Evolutionary conservation across 768 basidiomycete species (phyloP).

Genomic region (Tubosaeta sp.): DNA sequence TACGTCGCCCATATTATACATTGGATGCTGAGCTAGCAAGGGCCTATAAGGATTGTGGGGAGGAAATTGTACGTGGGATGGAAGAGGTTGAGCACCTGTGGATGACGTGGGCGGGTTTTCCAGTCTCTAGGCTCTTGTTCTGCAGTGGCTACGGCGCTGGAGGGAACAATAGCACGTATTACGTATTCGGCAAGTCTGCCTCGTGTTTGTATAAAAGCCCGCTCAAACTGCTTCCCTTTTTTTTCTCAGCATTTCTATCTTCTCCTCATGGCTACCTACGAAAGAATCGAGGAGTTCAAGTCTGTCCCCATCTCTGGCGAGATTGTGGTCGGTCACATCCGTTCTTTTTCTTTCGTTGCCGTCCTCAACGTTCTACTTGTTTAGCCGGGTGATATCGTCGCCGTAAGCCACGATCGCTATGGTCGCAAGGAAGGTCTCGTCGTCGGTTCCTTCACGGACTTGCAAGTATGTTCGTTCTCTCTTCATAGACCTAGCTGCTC

Average conservation of each 20-base stretch:
- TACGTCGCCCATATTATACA: slow-evolving; percentile 59
- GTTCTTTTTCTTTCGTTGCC: background rate
- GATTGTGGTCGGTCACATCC: slow-evolving; percentile 29
- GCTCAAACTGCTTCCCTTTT: slow-evolving; percentile 20
- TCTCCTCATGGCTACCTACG: slow-evolving; percentile 37
- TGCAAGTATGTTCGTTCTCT: slow-evolving; percentile 44
- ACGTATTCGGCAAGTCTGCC: slow-evolving; percentile 1
- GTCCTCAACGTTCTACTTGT: background rate
- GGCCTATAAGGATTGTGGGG: slow-evolving; percentile 38
- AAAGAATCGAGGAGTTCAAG: slow-evolving; percentile 30
- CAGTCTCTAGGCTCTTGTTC: background rate
- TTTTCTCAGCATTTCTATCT: slow-evolving; percentile 22
- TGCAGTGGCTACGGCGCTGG: too few species aligned
- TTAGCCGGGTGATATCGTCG: slow-evolving; percentile 78
- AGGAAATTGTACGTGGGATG: background rate
- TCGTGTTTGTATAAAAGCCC: slow-evolving; percentile 45
- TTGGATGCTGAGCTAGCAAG: slow-evolving; percentile 55
- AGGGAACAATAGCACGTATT: background rate
- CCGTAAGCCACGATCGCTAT: slow-evolving; percentile 59
- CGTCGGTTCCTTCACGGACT: slow-evolving; percentile 69
- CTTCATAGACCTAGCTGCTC: background rate
- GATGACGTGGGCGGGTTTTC: background rate
- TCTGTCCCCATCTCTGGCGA: slow-evolving; percentile 29
- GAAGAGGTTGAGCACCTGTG: too few species aligned
- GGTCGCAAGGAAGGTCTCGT: slow-evolving; percentile 78